Conservation (phyloP, 176 grass and related monocot genomes). For the Thalia dealbata region DNA sequence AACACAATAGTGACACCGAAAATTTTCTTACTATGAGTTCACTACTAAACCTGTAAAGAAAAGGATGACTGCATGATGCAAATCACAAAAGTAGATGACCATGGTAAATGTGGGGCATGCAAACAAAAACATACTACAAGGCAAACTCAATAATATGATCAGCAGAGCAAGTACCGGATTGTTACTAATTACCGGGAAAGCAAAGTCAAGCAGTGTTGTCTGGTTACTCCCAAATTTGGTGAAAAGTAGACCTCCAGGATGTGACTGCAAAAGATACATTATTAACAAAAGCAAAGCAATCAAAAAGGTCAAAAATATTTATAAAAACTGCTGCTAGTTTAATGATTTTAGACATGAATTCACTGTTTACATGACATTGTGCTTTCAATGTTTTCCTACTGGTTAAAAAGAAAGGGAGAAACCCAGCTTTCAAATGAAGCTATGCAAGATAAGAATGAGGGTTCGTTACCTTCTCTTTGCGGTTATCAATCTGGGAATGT, state of each 20-base stretch:
- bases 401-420: not conserved
- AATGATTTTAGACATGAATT: not conserved
- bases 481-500: slow-evolving; percentile 83
- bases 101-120: no score
- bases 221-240: slow-evolving; percentile 59
- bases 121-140: no score
- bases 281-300: not conserved
- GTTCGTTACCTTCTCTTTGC: slow-evolving; percentile 88
- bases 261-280: slow-evolving; percentile 32
- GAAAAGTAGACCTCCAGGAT: slow-evolving; percentile 82
- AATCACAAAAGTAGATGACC: no score
- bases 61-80: no score
- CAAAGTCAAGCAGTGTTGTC: slow-evolving; percentile 73
- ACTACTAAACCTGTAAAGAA: no score
- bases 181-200: slow-evolving; percentile 39
- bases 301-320: not conserved
- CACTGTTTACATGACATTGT: no score
- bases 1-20: no score
- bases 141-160: no score
- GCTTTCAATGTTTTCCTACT: no score
- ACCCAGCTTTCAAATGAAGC: slow-evolving; percentile 9
- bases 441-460: not conserved
- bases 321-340: not conserved
- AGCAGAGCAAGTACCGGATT: no score
- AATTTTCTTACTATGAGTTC: no score